A percentile compares a stretch with the other conserved stretches of the same genome.
Conservation (phyloP, 805 yeast species). For the Groenewaldozyma tartarivorans region DNA sequence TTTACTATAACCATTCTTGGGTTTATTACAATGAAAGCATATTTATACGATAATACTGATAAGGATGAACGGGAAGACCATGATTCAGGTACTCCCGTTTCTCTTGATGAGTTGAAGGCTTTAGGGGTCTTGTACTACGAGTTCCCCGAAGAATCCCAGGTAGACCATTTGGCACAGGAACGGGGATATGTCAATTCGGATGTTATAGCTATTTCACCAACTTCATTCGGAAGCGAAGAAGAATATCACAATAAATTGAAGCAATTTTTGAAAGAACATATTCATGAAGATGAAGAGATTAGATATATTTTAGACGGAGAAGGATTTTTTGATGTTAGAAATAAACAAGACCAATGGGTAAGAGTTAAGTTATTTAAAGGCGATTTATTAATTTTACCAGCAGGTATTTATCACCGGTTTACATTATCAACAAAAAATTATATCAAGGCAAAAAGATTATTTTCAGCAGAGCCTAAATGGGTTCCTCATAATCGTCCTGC, state of each 20-base stretch:
- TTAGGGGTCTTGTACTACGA: constrained; percentile 64
- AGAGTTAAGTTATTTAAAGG: constrained; percentile 53
- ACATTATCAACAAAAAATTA: constrained; percentile 56
- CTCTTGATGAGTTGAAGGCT: constrained; percentile 38
- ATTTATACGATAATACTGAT: constrained; percentile 56
- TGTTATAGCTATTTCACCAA: constrained; percentile 48
- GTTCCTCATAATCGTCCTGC: constrained; percentile 68
- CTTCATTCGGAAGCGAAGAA: constrained; percentile 53
- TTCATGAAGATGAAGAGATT: constrained; percentile 96
- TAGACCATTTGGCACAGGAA: constrained; percentile 56
- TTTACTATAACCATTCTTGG: too few relatives aligned
- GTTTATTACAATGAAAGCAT: constrained; percentile 34
- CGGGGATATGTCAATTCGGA: constrained; percentile 79
- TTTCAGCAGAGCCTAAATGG: constrained; percentile 96
- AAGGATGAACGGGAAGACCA: constrained; percentile 61
- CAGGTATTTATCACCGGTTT: constrained; percentile 91
- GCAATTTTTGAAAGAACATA: constrained; percentile 71
- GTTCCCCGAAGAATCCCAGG: constrained; percentile 40
- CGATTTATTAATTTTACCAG: constrained; percentile 62
- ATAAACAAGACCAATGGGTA: constrained; percentile 59
- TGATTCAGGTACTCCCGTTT: constrained; percentile 54
- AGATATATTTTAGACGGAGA: constrained; percentile 82
- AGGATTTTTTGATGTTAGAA: constrained; percentile 86
- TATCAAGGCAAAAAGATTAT: constrained; percentile 72
- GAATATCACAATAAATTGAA: constrained; percentile 57